Conservation (phyloP, 2,329 filamentous ascomycete species). For the Pseudogymnoascus sp. region DNA sequence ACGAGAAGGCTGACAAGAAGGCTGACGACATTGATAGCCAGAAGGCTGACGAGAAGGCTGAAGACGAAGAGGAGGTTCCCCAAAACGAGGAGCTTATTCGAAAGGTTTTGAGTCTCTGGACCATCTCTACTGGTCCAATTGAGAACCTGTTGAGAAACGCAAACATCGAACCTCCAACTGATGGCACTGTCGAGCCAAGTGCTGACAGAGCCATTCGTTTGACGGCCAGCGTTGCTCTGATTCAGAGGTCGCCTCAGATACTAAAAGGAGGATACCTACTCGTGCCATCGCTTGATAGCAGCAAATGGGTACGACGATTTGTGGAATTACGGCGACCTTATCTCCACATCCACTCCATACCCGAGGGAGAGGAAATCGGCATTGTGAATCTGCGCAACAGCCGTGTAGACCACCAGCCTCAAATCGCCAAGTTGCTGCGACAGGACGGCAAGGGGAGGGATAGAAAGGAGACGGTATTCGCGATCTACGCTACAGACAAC, state of each 20-base stretch:
- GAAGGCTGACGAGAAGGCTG: neutral
- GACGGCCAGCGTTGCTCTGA: constrained; percentile 42
- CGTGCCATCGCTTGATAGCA: constrained; percentile 71
- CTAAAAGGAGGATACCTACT: constrained; percentile 85
- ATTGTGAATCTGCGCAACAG: constrained; percentile 84
- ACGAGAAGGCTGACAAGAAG: neutral
- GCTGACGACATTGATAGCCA: neutral
- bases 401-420: constrained; percentile 84
- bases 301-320: constrained; percentile 84
- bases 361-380: constrained; percentile 82
- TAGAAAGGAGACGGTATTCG: constrained; percentile 56
- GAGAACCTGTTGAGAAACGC: constrained; percentile 46
- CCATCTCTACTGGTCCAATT: constrained; percentile 26
- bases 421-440: constrained; percentile 67
- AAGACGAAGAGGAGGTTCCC: constrained; percentile 10
- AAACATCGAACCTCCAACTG: constrained; percentile 61
- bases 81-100: constrained; percentile 33
- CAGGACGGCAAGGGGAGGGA: constrained; percentile 27
- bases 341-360: constrained; percentile 77
- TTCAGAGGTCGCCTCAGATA: constrained; percentile 71
- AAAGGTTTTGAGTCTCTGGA: constrained; percentile 30
- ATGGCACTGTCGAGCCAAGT: constrained; percentile 40
- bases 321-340: constrained; percentile 89
- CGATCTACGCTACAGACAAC: constrained; percentile 87
- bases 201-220: constrained; percentile 4